Percentiles rank a stretch among this genome's conserved stretches.
phyloP scores from a whole-genome alignment of 257 asterid species.

The Buddleja alternifolia region DNA sequence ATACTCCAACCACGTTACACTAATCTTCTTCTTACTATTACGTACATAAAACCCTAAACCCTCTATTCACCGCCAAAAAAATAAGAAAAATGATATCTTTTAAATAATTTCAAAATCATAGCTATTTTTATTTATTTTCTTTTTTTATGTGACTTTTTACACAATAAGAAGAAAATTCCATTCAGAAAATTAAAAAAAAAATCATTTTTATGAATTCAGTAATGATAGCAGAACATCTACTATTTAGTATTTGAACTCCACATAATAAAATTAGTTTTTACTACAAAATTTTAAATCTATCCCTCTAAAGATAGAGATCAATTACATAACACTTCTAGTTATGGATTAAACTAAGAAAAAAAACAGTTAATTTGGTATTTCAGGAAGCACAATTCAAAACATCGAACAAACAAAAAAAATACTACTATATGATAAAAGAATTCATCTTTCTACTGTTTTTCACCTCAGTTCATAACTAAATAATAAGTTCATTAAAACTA shows the following conservation, averaged over 20 bases:
- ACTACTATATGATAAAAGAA: background rate
- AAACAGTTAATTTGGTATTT: background rate
- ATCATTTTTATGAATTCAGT: background rate
- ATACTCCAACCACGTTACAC: conserved; percentile 17
- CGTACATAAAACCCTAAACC: conserved; percentile 37
- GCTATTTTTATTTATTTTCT: no score
- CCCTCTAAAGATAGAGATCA: background rate
- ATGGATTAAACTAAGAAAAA: background rate
- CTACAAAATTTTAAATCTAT: background rate
- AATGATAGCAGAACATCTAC: background rate
- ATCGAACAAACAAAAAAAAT: conserved; percentile 2
- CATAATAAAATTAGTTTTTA: background rate
- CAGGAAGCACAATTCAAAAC: background rate
- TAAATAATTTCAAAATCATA: background rate
- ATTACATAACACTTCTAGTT: background rate
- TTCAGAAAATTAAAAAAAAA: no score
- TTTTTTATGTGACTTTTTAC: no score
- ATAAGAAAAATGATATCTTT: background rate
- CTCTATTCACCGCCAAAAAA: conserved; percentile 26
- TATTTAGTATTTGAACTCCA: background rate
- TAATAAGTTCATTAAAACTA: background rate
- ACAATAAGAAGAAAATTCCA: no score
- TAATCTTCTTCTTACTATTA: conserved; percentile 8
- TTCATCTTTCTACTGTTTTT: conserved; percentile 7
- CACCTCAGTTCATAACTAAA: conserved; percentile 9